Evolutionary conservation across 768 basidiomycete genomes (phyloP).

Genomic region (Asterophora lycoperdoides): DNA sequence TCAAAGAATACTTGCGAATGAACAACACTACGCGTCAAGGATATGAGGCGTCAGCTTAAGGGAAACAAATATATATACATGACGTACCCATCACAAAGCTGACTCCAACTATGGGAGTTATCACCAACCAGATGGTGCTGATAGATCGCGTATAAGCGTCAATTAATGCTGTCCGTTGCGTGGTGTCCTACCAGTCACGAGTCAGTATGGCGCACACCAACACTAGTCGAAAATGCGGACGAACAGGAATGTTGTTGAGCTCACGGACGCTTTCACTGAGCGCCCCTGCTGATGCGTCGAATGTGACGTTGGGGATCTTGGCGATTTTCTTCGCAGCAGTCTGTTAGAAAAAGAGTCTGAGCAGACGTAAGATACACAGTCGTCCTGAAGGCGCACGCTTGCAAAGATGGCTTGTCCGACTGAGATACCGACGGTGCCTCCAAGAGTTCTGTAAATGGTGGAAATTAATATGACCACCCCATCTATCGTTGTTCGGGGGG

Average conservation of each 20-base stretch:
- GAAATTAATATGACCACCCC: constrained; percentile 2
- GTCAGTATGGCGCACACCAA: not conserved
- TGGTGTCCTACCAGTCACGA: constrained; percentile 38
- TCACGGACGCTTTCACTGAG: constrained; percentile 43
- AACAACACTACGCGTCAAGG: constrained; percentile 42
- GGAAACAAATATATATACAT: not conserved
- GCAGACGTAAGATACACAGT: constrained; percentile 1
- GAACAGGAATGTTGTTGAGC: constrained; percentile 42
- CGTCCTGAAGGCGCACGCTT: constrained; percentile 36
- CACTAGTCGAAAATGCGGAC: constrained; percentile 14
- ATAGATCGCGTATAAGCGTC: constrained; percentile 64
- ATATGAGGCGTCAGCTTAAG: not conserved
- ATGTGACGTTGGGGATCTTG: constrained; percentile 31
- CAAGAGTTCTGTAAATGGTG: constrained; percentile 46
- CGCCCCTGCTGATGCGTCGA: constrained; percentile 39
- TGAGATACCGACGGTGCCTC: constrained; percentile 74
- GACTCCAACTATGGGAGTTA: constrained; percentile 52
- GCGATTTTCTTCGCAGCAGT: constrained; percentile 35
- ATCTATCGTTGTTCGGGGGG: not conserved
- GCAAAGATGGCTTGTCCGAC: constrained; percentile 69
- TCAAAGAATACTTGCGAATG: constrained; percentile 55
- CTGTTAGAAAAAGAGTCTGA: constrained; percentile 18
- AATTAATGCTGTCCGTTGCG: constrained; percentile 43
- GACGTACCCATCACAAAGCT: constrained; percentile 48
- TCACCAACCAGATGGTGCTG: constrained; percentile 59